phyloP scores from a whole-genome alignment of 139 green algal genomes.

The Chlorella vulgaris region DNA sequence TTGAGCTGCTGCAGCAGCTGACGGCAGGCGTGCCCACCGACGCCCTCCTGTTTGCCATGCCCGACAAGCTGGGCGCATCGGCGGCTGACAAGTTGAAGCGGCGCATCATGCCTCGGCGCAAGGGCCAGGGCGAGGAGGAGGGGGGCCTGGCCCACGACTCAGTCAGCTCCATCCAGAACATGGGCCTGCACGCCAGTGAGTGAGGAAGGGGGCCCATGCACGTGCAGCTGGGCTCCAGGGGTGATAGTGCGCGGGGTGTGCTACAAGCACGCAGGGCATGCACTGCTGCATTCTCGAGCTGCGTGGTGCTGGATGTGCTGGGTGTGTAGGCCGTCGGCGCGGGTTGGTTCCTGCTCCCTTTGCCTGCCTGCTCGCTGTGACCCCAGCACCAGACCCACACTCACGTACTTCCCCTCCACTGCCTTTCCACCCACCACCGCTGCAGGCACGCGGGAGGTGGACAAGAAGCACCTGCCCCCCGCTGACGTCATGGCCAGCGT shows the following conservation, averaged over 20 bases:
- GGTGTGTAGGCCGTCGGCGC: not conserved
- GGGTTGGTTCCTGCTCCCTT: not conserved
- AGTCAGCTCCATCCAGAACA: constrained; percentile 45
- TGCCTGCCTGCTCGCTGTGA: no score
- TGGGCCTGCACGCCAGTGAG: constrained; percentile 52
- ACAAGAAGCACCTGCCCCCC: constrained; percentile 35
- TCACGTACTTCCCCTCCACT: not conserved
- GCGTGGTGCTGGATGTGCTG: not conserved
- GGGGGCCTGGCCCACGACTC: constrained; percentile 4
- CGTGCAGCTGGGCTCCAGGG: no score
- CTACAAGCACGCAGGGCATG: no score
- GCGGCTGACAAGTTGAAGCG: constrained; percentile 38
- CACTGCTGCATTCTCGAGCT: not conserved
- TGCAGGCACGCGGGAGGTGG: constrained; percentile 17
- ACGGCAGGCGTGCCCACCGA: constrained; percentile 85
- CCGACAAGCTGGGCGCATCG: constrained; percentile 2
- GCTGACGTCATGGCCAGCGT: constrained; percentile 61
- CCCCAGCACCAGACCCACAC: no score
- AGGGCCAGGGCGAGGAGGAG: not conserved
- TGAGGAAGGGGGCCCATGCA: constrained; percentile 9
- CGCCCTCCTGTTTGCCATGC: constrained; percentile 77
- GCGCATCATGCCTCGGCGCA: constrained; percentile 23
- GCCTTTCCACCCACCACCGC: not conserved
- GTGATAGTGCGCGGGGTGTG: no score
- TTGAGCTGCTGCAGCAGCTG: constrained; percentile 92